Base-by-base conservation (phyloP, 768 basidiomycete genomes). In the Mycena olivaceomarginata region DNA sequence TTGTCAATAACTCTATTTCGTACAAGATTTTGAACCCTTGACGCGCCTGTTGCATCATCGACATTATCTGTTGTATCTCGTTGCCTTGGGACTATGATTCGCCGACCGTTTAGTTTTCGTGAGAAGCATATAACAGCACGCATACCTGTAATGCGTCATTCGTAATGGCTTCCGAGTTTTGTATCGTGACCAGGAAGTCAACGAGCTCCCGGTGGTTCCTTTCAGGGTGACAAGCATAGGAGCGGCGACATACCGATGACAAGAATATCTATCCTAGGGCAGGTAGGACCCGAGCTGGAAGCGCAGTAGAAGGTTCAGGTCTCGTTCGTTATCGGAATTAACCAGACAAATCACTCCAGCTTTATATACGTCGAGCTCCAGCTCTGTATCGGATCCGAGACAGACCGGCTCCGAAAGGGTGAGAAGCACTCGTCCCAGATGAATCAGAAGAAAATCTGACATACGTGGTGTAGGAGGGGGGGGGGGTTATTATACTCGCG, bases 281-380 rank as follows among this genome's bases (percentile, higher is more conserved):
- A n/a, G n/a, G n/a, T n/a, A n/a, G n/a, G n/a, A n/a, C n/a, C n/a
- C n/a, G n/a, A n/a, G n/a, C n/a, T n/a, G n/a, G n/a, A n/a, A n/a
- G n/a, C n/a, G n/a, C n/a, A n/a, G n/a, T n/a, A n/a, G n/a, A n/a
- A 94, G 93, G 93, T 93, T 93, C 94, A 94, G 93, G 94, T 95
- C 94, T 95, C 94, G 91, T 94, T 95, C 92, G 92, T 95, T 95
- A 95, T 95, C 94, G 92, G 93, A 95, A 95, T 96, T 95, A 95
- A 95, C 94, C 95, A 95, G 95, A 96, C 95, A 95, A 95, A 95
- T 95, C 95, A 95, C 94, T 95, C 94, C 94, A 88, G n/a, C n/a
- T n/a, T n/a, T n/a, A n/a, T n/a, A n/a, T n/a, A n/a, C n/a, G n/a
- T n/a, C n/a, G n/a, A n/a, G n/a, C n/a, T n/a, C n/a, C n/a, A n/a